Percentiles rank a stretch among this genome's conserved stretches.
Evolutionary conservation across 192 early-diverging fungal genomes (phyloP).

Genomic region (Umbelopsis sp.): DNA sequence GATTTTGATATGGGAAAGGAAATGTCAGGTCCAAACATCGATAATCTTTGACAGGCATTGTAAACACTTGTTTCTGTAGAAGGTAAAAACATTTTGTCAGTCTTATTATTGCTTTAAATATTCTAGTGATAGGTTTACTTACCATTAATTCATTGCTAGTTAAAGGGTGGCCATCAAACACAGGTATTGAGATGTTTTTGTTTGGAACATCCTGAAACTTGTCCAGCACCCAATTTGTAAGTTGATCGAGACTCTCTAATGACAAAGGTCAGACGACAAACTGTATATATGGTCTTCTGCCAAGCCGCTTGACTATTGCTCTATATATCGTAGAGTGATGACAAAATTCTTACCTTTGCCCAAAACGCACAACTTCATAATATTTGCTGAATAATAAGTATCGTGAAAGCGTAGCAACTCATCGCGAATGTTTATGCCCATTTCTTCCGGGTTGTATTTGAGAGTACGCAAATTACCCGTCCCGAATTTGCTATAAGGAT

Average conservation of each 20-base stretch:
- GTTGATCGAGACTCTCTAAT: conserved; percentile 74
- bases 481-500: conserved; percentile 85
- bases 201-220: conserved; percentile 79
- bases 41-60: conserved; percentile 73
- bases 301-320: not conserved
- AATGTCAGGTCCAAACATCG: conserved; percentile 73
- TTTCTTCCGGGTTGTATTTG: conserved; percentile 52
- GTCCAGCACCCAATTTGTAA: conserved; percentile 74
- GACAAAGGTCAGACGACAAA: not conserved
- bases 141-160: conserved; percentile 62
- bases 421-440: conserved; percentile 78
- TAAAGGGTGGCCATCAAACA: conserved; percentile 72
- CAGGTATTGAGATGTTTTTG: conserved; percentile 63
- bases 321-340: not conserved
- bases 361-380: conserved; percentile 86
- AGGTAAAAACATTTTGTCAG: conserved; percentile 2
- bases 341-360: conserved; percentile 55
- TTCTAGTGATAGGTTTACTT: not conserved
- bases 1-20: conserved; percentile 74
- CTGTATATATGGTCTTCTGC: not conserved
- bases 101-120: not conserved
- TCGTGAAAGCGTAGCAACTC: conserved; percentile 81
- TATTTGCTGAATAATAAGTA: conserved; percentile 88
- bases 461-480: conserved; percentile 88
- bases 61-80: conserved; percentile 55